Base-by-base conservation (phyloP, 1,284 basidiomycete genomes). In the Amylostereum areolatum region DNA sequence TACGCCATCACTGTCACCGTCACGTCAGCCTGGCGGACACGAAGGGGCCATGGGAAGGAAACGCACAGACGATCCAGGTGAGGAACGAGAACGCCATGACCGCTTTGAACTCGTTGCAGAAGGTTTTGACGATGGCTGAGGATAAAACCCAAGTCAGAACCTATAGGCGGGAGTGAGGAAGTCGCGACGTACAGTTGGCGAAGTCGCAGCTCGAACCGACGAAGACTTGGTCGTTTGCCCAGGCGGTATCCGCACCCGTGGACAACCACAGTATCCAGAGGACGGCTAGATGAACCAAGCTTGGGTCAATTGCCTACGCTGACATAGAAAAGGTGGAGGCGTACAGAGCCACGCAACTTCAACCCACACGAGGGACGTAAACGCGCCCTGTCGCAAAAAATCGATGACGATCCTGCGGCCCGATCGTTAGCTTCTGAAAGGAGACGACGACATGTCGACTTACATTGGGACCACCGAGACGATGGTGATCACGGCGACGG, bases 251-350 rank as follows among this genome's bases (percentile, higher is more conserved):
- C 2, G 66, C 75, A 2, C 66, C 81, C 47, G 68, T 67, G 11
- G 78, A 68, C 34, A 84, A 65, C 79, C 78, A 84, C 28, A 85
- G 60, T 48, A 84, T 59, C 71, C 74, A 80, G 5, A 85, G 69
- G 43, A 35, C 33, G 33, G 33, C n/a, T 8, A 35, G 33, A 8
- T 35, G 8, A n/a, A 35, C 33, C 33, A 35, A n/a, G n/a, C n/a
- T n/a, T n/a, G n/a, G n/a, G n/a, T n/a, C n/a, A n/a, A n/a, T n/a
- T n/a, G n/a, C n/a, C n/a, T n/a, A n/a, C n/a, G n/a, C 81, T 81
- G 52, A 11, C 53, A 55, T 11, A 39, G 24, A 7, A 41, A 27
- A 43, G 31, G 31, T 36, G 30, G 4, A 29, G 12, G 59, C 69
- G 47, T 52, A 76, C 74, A 62, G 25, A 73, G 53, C 68, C 70